Evolutionary conservation across 108 stramenopile genomes (phyloP).

Genomic region (Mayamaea pseudoterrestris): DNA sequence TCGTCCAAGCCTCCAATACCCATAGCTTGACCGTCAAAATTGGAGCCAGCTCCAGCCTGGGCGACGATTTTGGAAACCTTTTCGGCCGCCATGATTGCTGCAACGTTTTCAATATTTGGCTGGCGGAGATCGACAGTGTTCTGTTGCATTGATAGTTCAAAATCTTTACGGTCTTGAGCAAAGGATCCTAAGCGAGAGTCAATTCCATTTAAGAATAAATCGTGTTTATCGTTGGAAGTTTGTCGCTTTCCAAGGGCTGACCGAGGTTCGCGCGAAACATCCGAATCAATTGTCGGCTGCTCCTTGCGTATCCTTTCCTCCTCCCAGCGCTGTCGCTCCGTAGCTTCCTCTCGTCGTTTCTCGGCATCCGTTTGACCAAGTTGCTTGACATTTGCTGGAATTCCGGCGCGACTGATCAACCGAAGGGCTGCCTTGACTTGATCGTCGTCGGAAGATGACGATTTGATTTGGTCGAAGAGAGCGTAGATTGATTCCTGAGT

Average conservation of each 20-base stretch:
- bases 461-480: conserved; percentile 27
- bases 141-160: neutral
- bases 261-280: too few relatives aligned
- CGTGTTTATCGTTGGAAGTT: neutral
- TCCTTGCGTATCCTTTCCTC: neutral
- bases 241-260: neutral
- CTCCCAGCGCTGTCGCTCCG: neutral
- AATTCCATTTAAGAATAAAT: neutral
- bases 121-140: neutral
- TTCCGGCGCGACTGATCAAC: conserved; percentile 22
- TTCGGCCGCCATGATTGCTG: too few relatives aligned
- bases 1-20: conserved; percentile 81
- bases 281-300: too few relatives aligned
- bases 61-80: conserved; percentile 64
- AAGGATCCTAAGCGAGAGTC: neutral
- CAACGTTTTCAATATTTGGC: neutral
- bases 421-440: conserved; percentile 17
- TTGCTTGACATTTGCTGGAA: too few relatives aligned
- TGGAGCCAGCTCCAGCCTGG: conserved; percentile 47
- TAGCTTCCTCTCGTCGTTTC: neutral
- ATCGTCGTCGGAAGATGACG: conserved; percentile 19
- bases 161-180: neutral
- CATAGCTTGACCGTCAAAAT: conserved; percentile 53
- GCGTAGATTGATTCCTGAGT: conserved; percentile 24
- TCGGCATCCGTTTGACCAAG: too few relatives aligned